These are phyloP conservation scores for Gryganskiella cystojenkinii DNA, from an alignment of 192 early-diverging fungal genomes.

Conservation along the genomic window DNA sequence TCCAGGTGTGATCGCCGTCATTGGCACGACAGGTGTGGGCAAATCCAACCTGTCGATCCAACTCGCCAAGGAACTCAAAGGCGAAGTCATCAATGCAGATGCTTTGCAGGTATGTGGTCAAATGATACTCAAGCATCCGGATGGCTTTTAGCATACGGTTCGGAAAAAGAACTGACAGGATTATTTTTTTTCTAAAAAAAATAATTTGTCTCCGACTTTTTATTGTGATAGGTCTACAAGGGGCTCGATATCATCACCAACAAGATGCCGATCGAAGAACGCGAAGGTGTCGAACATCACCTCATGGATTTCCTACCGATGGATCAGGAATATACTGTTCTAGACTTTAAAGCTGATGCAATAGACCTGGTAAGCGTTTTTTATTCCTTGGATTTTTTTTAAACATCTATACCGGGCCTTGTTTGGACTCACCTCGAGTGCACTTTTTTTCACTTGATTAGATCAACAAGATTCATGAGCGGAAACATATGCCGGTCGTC, in stretches of 20 bases:
- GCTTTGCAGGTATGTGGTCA: conserved; percentile 81
- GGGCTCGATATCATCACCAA: conserved; percentile 95
- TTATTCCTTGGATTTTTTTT: conserved; percentile 1
- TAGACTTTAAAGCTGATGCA: conserved; percentile 87
- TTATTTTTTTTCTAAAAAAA: too few relatives aligned
- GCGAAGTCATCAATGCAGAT: conserved; percentile 96
- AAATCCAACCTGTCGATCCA: conserved; percentile 95
- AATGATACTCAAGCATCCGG: background rate
- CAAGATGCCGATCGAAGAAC: conserved; percentile 84
- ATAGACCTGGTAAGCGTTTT: conserved; percentile 67
- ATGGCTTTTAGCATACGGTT: background rate
- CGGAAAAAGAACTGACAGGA: background rate
- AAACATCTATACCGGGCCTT: background rate
- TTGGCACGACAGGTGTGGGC: conserved; percentile 96
- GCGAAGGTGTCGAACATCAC: conserved; percentile 80
- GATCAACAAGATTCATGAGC: conserved; percentile 83
- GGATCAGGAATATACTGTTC: conserved; percentile 85
- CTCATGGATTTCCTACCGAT: conserved; percentile 82
- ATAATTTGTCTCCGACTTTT: background rate
- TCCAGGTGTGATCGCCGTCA: conserved; percentile 65
- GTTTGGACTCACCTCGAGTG: too few relatives aligned
- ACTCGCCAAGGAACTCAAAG: conserved; percentile 80
- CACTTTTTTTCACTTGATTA: too few relatives aligned
- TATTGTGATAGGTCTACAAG: conserved; percentile 82
- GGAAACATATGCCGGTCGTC: conserved; percentile 81